Evolutionary conservation across 108 stramenopile genomes (phyloP), one percentile per base, ranked within the genome.

Genomic region (Chaetoceros tenuissimus): DNA sequence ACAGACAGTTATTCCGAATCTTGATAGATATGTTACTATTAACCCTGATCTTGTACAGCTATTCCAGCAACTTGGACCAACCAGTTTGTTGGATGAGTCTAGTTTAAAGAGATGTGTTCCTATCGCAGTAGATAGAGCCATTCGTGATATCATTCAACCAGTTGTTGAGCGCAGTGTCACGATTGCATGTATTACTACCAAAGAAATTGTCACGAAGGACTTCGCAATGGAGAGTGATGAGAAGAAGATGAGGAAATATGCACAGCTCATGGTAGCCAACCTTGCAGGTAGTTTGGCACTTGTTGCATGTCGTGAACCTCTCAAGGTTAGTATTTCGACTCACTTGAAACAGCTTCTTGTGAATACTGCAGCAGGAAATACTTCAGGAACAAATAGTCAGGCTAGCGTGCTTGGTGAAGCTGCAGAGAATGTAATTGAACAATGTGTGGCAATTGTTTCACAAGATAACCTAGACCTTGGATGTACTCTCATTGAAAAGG

Each of bases 181-280:
- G 1, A 97, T 99, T 61, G 99, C 99, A 30, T 95, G 94, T 66
- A 96, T 97, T 60, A 99, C 99, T 1, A 87, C 95, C 20, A 97
- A 97, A 64, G 92, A 97, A 63, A 89, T 99, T 31, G 87, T 98
- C 18, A 79, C 89, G n/a, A 98, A 98, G 66, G 99, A 99, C 72
- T 98, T 99, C 63, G 97, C 97, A 22, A 97, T 89, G 90, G 97
- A 98, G 67, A 71, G 86, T 28, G 94, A 97, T 60, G 97, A 98
- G 59, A 81, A 70, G 54, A 93, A 92, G 65, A 82, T 98, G 91
- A 77, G 91, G 16, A 96, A 94, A 67, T 97, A 95, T 24, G 96
- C 96, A 8, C 96, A 96, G 67, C 73, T 97, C 18, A 99, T 98
- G 97, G 96, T 97, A 17, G 84, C 95, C 3, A 96, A 95, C 66